Percentiles rank a stretch among this genome's conserved stretches.
Conservation (phyloP, 441 rosid genomes). For the Erodium moschatum region DNA sequence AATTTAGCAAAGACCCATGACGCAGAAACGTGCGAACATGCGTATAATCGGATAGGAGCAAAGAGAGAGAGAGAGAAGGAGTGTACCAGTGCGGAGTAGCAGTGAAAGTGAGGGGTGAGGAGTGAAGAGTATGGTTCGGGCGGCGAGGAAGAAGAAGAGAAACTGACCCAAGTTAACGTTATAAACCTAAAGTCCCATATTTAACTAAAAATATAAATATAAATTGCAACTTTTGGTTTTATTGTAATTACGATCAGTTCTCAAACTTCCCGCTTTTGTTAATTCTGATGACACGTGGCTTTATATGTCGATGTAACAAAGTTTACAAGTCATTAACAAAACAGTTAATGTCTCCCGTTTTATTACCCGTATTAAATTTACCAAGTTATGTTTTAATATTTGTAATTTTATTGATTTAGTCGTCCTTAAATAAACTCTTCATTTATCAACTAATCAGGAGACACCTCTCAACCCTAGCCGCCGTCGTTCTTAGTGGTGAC, state of each 20-base stretch:
- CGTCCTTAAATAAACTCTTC: no score
- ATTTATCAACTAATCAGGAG: no score
- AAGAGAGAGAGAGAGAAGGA: not conserved
- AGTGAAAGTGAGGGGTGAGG: slow-evolving; percentile 4
- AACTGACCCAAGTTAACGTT: slow-evolving; percentile 8
- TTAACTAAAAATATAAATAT: not conserved
- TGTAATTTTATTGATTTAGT: no score
- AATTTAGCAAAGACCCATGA: not conserved
- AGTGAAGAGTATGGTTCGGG: not conserved
- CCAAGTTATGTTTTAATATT: no score
- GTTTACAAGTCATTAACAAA: no score
- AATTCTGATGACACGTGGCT: not conserved
- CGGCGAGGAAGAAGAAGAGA: slow-evolving; percentile 7
- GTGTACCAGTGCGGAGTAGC: not conserved
- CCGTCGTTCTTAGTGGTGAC: no score
- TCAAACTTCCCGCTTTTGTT: slow-evolving; percentile 3
- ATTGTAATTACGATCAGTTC: not conserved
- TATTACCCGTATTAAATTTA: no score
- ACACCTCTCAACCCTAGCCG: no score
- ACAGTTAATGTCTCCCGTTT: no score
- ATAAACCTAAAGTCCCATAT: slow-evolving; percentile 6
- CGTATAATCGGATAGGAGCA: not conserved
- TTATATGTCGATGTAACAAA: no score
- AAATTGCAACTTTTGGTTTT: not conserved
- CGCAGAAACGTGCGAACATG: not conserved